Conservation (phyloP, 306 rosid genomes). For the Cucurbita moschata region DNA sequence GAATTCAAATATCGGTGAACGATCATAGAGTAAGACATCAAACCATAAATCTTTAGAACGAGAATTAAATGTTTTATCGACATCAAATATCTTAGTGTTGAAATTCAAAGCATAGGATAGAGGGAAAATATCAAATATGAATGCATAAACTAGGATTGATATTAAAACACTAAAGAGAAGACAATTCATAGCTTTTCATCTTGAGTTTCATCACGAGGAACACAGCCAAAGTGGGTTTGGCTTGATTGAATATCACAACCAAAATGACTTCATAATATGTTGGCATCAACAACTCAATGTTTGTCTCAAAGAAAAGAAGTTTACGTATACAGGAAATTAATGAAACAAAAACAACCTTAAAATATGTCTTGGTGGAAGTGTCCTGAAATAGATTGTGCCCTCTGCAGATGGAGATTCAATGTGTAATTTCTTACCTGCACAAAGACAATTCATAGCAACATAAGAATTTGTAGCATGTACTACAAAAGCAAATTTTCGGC, state of each 20-base stretch:
- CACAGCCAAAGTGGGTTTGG: constrained; percentile 8
- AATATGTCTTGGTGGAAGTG: constrained; percentile 18
- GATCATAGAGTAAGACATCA: not conserved
- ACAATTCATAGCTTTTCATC: not conserved
- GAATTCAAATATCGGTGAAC: not conserved
- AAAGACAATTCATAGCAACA: not conserved
- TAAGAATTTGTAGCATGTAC: not conserved
- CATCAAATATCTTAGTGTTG: too few relatives aligned
- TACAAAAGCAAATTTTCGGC: not conserved
- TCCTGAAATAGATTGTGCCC: constrained; percentile 21
- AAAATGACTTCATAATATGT: not conserved
- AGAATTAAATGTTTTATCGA: too few relatives aligned
- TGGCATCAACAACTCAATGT: not conserved
- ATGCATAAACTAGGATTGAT: not conserved
- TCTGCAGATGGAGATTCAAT: constrained; percentile 27
- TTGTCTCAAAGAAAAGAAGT: not conserved
- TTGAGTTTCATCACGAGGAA: not conserved
- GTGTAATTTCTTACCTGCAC: constrained; percentile 25
- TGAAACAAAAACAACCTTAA: not conserved
- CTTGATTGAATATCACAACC: constrained; percentile 1
- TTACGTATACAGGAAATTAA: not conserved
- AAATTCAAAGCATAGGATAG: too few relatives aligned
- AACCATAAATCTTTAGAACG: not conserved
- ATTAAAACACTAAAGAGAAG: not conserved
- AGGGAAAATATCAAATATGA: not conserved